Conservation (phyloP, 2,329 filamentous ascomycete species). For the Purpureocillium takamizusanense region DNA sequence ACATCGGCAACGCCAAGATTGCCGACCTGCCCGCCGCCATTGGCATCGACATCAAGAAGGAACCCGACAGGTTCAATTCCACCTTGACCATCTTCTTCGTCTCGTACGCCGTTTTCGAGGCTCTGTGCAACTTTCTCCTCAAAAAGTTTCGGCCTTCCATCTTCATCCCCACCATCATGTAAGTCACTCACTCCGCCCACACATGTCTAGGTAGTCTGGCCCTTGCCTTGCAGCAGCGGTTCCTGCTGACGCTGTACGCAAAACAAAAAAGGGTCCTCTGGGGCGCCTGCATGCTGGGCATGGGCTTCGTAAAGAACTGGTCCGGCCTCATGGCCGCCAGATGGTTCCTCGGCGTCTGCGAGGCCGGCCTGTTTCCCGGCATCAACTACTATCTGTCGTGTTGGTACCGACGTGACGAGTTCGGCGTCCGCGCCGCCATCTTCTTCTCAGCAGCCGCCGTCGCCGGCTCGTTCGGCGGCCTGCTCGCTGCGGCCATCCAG, state of each 20-base stretch:
- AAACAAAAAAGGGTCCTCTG: conserved; percentile 48
- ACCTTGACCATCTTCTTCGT: conserved; percentile 80
- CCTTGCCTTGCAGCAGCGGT: no score
- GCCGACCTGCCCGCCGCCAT: conserved; percentile 21
- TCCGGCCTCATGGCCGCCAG: conserved; percentile 56
- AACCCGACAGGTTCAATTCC: conserved; percentile 57
- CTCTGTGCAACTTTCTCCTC: conserved; percentile 69
- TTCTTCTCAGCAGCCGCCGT: conserved; percentile 80
- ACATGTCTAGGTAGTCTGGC: not conserved
- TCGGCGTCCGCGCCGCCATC: conserved; percentile 70
- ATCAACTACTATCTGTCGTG: conserved; percentile 75
- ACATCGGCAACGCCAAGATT: conserved; percentile 31
- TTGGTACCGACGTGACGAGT: conserved; percentile 75
- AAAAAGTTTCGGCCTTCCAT: conserved; percentile 67
- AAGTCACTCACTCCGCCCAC: conserved; percentile 15
- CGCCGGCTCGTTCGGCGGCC: conserved; percentile 68
- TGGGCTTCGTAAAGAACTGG: conserved; percentile 58
- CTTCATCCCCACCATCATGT: conserved; percentile 78
- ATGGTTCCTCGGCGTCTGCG: conserved; percentile 64
- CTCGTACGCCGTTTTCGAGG: conserved; percentile 73
- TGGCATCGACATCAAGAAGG: conserved; percentile 45
- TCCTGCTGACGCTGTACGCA: conserved; percentile 13
- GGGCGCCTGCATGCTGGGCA: conserved; percentile 61
- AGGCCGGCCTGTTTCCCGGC: conserved; percentile 68
- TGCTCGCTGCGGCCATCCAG: conserved; percentile 63